Conservation (phyloP, 768 basidiomycete species). For the Vararia minispora region DNA sequence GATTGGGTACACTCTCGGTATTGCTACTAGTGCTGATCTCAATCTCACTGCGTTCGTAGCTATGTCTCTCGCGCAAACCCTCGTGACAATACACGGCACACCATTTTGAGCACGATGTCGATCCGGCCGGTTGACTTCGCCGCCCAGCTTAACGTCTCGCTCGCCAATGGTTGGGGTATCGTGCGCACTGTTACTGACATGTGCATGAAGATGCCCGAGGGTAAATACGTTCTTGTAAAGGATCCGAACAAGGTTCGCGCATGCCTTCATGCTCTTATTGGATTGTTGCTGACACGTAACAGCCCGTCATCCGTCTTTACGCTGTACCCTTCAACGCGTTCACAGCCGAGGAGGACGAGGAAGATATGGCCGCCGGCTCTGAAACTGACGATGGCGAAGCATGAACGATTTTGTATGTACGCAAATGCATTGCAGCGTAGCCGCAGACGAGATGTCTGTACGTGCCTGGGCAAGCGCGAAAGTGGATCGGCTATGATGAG, state of each 20-base stretch:
- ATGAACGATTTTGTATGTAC: conserved; percentile 13
- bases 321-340: conserved; percentile 85
- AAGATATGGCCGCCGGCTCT: conserved; percentile 31
- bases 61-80: conserved; percentile 93
- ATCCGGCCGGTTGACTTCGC: conserved; percentile 95
- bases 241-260: conserved; percentile 87
- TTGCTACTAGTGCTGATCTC: conserved; percentile 4
- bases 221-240: conserved; percentile 94
- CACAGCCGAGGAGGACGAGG: conserved; percentile 66
- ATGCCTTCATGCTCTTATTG: background rate
- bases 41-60: conserved; percentile 28
- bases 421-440: conserved; percentile 6
- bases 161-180: conserved; percentile 98
- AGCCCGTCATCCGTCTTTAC: conserved; percentile 94
- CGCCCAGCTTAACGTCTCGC: conserved; percentile 85
- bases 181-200: conserved; percentile 91
- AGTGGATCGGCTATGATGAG: no score
- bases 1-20: conserved; percentile 60
- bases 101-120: conserved; percentile 89
- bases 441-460: conserved; percentile 3
- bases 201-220: conserved; percentile 94
- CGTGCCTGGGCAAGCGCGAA: no score
- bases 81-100: conserved; percentile 90
- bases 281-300: conserved; percentile 1
- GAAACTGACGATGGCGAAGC: conserved; percentile 29